Conservation (phyloP, 2,329 filamentous ascomycete genomes). For the Fusarium temperatum region DNA sequence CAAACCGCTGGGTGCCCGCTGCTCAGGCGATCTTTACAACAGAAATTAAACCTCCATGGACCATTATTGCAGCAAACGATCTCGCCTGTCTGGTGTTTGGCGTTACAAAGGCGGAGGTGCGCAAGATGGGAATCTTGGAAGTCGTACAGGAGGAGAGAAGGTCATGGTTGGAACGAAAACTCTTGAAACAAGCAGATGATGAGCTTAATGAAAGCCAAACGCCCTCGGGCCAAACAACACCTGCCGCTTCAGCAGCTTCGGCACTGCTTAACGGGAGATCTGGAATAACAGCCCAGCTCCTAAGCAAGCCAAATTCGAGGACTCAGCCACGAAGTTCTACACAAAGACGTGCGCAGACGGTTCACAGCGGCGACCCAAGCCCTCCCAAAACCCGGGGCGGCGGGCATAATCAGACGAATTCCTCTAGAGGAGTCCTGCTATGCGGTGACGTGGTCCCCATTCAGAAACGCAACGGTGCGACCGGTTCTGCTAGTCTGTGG, state of each 20-base stretch:
- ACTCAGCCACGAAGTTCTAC: conserved; percentile 63
- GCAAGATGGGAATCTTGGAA: conserved; percentile 93
- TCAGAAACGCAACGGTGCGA: conserved; percentile 91
- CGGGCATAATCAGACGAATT: conserved; percentile 74
- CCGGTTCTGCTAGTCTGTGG: conserved; percentile 94
- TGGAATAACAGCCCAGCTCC: conserved; percentile 85
- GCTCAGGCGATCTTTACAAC: conserved; percentile 98
- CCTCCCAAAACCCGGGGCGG: conserved; percentile 63
- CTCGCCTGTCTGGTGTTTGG: conserved; percentile 97
- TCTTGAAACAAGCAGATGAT: conserved; percentile 63
- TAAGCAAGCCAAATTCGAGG: conserved; percentile 80
- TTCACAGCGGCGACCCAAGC: conserved; percentile 65
- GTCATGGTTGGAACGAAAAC: conserved; percentile 87
- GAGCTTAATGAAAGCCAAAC: conserved; percentile 45
- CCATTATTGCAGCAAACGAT: conserved; percentile 95
- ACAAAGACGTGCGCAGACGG: conserved; percentile 69
- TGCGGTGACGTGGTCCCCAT: conserved; percentile 99
- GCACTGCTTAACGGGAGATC: conserved; percentile 72
- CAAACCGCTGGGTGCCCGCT: conserved; percentile 87
- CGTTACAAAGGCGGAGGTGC: conserved; percentile 95
- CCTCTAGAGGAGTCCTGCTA: conserved; percentile 87
- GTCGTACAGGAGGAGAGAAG: conserved; percentile 91
- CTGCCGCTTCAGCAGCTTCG: conserved; percentile 55
- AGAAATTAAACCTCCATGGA: conserved; percentile 90
- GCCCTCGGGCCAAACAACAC: conserved; percentile 47